These are phyloP conservation scores for Terfezia boudieri DNA, from an alignment of 495 filamentous ascomycete species.

Conservation along the genomic window DNA sequence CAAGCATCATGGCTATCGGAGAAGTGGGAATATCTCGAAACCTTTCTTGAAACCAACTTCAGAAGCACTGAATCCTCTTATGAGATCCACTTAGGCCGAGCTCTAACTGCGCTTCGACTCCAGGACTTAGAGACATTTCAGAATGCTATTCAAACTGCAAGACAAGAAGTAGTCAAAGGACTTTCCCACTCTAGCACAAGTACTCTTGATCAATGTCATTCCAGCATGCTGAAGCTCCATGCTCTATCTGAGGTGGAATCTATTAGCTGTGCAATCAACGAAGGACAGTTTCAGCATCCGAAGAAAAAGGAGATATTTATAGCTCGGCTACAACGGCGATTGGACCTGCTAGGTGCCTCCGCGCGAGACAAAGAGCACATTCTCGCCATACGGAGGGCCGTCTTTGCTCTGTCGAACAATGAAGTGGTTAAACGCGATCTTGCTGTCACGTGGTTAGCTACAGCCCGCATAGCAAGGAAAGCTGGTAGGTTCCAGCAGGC, in stretches of 20 bases:
- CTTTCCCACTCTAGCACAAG: constrained; percentile 50
- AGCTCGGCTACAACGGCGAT: constrained; percentile 42
- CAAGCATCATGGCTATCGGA: constrained; percentile 82
- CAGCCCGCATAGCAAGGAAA: constrained; percentile 68
- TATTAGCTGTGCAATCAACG: constrained; percentile 31
- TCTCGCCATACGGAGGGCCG: constrained; percentile 63
- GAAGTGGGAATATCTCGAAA: not conserved
- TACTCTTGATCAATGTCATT: constrained; percentile 63
- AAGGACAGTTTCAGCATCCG: constrained; percentile 18
- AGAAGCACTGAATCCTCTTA: constrained; percentile 48
- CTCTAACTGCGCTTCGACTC: constrained; percentile 41
- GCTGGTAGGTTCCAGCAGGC: constrained; percentile 58
- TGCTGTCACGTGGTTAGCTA: constrained; percentile 67
- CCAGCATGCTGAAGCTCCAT: constrained; percentile 62
- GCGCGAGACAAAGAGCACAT: constrained; percentile 83
- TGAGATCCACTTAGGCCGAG: constrained; percentile 54
- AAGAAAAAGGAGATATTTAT: constrained; percentile 28
- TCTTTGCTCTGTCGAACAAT: constrained; percentile 35
- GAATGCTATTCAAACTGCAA: constrained; percentile 35
- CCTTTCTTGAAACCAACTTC: constrained; percentile 28
- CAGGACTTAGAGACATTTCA: constrained; percentile 32
- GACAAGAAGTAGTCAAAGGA: constrained; percentile 46
- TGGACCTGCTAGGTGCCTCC: constrained; percentile 70
- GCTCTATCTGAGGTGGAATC: constrained; percentile 68
- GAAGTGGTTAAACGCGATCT: constrained; percentile 38